These are phyloP conservation scores for Salix viminalis DNA, from an alignment of 345 rosid species.

Conservation along the genomic window DNA sequence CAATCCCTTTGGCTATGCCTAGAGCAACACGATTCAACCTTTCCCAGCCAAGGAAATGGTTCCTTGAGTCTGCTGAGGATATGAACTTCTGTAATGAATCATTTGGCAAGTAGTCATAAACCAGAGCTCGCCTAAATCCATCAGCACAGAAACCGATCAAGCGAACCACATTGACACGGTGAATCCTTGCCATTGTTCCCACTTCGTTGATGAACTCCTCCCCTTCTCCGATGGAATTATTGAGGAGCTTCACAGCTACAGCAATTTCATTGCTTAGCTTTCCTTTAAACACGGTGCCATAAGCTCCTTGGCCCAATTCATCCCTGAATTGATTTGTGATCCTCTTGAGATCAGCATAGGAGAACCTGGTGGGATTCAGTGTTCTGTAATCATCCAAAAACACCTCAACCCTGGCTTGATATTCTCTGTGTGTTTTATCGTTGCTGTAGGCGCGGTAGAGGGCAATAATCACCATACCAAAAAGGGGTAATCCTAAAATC, in stretches of 20 bases:
- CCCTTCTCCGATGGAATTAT: not conserved
- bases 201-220: no score
- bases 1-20: not conserved
- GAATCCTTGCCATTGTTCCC: not conserved
- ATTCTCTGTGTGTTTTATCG: no score
- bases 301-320: conserved; percentile 14
- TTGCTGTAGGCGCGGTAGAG: not conserved
- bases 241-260: conserved; percentile 5
- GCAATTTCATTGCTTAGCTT: conserved; percentile 3
- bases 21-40: not conserved
- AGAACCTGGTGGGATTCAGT: conserved; percentile 8
- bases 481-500: no score
- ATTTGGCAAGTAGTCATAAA: conserved; percentile 10
- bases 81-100: conserved; percentile 3
- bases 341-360: conserved; percentile 9
- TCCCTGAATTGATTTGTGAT: conserved; percentile 6
- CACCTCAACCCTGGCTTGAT: no score
- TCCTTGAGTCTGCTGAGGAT: not conserved
- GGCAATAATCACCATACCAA: not conserved
- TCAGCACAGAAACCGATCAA: conserved; percentile 15
- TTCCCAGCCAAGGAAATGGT: not conserved
- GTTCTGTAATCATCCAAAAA: conserved; percentile 8
- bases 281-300: conserved; percentile 13
- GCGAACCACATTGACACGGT: conserved; percentile 10
- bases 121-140: conserved; percentile 9